These are phyloP conservation scores for Nicotiana undulata DNA, from an alignment of 257 asterid species.

Conservation along the genomic window DNA sequence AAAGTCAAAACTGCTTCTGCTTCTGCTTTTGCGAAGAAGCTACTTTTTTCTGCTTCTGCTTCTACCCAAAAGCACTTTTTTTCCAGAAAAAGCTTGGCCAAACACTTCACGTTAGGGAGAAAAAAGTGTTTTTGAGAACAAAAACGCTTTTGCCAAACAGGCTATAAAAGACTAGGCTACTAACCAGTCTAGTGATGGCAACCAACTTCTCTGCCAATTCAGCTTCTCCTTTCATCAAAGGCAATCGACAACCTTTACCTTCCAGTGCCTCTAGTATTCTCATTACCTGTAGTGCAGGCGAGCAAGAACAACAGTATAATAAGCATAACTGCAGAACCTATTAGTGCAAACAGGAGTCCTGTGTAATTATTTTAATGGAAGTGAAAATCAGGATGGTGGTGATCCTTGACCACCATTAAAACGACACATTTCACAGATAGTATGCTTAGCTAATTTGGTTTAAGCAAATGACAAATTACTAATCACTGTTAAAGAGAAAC, in stretches of 20 bases:
- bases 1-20: too few relatives aligned
- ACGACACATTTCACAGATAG: not conserved
- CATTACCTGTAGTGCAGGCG: slow-evolving; percentile 50
- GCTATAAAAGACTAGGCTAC: not conserved
- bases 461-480: not conserved
- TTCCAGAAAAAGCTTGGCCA: too few relatives aligned
- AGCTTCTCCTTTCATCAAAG: slow-evolving; percentile 89
- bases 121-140: too few relatives aligned
- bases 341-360: not conserved
- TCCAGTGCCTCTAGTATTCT: slow-evolving; percentile 87
- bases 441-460: not conserved
- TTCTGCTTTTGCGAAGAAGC: too few relatives aligned
- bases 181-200: slow-evolving; percentile 75
- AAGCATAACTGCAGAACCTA: not conserved
- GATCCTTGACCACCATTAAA: not conserved
- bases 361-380: not conserved
- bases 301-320: not conserved
- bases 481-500: not conserved
- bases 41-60: too few relatives aligned
- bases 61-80: too few relatives aligned
- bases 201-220: slow-evolving; percentile 93
- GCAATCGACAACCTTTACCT: slow-evolving; percentile 78
- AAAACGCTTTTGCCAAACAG: too few relatives aligned
- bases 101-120: too few relatives aligned
- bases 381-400: not conserved